Conservation (phyloP, 495 filamentous ascomycete species). For the Aspergillus taichungensis region DNA sequence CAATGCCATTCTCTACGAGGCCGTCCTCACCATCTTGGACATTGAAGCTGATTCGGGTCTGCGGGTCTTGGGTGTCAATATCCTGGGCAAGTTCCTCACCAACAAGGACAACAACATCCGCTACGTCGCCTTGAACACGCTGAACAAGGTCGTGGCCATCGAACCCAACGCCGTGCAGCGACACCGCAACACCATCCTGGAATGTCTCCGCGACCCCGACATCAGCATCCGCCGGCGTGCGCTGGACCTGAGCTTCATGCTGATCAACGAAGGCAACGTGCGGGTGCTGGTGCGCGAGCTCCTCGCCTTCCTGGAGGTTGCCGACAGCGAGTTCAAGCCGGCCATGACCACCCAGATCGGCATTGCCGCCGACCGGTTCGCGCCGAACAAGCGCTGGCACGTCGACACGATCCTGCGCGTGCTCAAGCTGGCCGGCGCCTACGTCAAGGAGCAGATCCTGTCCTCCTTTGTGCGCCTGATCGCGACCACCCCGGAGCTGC, state of each 20-base stretch:
- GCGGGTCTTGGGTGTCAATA: conserved; percentile 92
- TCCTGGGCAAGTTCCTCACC: conserved; percentile 91
- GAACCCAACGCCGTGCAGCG: conserved; percentile 96
- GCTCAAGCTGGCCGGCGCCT: conserved; percentile 86
- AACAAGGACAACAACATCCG: conserved; percentile 99
- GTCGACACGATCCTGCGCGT: conserved; percentile 96
- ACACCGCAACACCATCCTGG: conserved; percentile 94
- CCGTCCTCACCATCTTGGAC: conserved; percentile 92
- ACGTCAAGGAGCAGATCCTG: conserved; percentile 94
- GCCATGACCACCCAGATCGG: conserved; percentile 96
- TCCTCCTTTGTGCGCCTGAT: conserved; percentile 95
- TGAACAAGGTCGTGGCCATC: conserved; percentile 96
- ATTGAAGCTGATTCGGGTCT: conserved; percentile 95
- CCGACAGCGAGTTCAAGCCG: conserved; percentile 97
- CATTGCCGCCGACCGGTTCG: conserved; percentile 89
- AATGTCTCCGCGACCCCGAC: conserved; percentile 95
- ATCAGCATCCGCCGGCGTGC: conserved; percentile 94
- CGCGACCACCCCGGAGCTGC: conserved; percentile 86
- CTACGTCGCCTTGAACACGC: conserved; percentile 92
- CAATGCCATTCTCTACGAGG: conserved; percentile 95
- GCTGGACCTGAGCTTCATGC: conserved; percentile 91
- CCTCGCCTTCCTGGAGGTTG: conserved; percentile 88
- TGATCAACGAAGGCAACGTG: conserved; percentile 95
- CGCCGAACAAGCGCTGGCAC: conserved; percentile 96
- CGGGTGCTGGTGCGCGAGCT: conserved; percentile 87